phyloP scores from a whole-genome alignment of 495 filamentous ascomycete genomes.

The Hypoxylon rickii region DNA sequence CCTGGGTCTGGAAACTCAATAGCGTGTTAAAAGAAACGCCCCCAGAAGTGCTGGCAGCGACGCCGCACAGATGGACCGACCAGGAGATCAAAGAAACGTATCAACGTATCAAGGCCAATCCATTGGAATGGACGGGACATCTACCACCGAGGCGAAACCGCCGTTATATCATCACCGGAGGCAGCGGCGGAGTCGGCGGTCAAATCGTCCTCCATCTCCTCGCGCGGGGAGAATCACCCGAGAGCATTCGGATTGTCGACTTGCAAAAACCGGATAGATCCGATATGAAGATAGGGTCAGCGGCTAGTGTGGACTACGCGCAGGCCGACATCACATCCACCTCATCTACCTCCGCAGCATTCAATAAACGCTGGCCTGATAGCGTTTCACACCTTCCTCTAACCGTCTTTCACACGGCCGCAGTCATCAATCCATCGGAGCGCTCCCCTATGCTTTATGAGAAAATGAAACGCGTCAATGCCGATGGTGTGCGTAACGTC shows the following conservation, averaged over 20 bases:
- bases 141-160: slow-evolving; percentile 58
- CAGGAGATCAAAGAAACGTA: slow-evolving; percentile 55
- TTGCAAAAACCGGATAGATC: slow-evolving; percentile 49
- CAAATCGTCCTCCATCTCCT: slow-evolving; percentile 60
- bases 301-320: slow-evolving; percentile 49
- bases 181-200: slow-evolving; percentile 62
- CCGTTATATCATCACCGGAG: slow-evolving; percentile 63
- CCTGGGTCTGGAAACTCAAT: slow-evolving; percentile 59
- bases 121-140: slow-evolving; percentile 52
- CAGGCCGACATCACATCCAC: slow-evolving; percentile 59
- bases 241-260: slow-evolving; percentile 60
- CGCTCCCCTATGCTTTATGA: slow-evolving; percentile 52
- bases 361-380: slow-evolving; percentile 55
- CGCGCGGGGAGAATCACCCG: slow-evolving; percentile 56
- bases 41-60: slow-evolving; percentile 45
- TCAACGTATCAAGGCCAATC: slow-evolving; percentile 48
- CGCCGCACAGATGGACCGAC: slow-evolving; percentile 58
- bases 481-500: slow-evolving; percentile 63
- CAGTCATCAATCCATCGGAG: slow-evolving; percentile 54
- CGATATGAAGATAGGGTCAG: slow-evolving; percentile 42
- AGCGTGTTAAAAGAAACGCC: slow-evolving; percentile 53
- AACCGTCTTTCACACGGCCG: slow-evolving; percentile 64
- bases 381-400: slow-evolving; percentile 51
- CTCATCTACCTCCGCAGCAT: slow-evolving; percentile 50
- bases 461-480: slow-evolving; percentile 56